These are phyloP conservation scores for Cladosporium colombiae DNA, from an alignment of 2,329 filamentous ascomycete species.

Conservation along the genomic window DNA sequence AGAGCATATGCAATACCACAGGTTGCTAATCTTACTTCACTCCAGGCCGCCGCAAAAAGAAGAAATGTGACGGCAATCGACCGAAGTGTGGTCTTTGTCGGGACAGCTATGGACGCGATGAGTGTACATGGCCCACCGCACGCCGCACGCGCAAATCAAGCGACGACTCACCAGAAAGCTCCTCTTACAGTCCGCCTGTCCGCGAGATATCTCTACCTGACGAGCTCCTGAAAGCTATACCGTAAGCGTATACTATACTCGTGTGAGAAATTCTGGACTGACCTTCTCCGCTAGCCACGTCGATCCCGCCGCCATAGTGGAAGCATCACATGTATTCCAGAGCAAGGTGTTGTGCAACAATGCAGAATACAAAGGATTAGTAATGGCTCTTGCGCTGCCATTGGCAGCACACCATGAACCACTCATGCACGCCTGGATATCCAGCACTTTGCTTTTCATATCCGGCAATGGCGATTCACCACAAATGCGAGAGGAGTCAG, in stretches of 20 bases:
- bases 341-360: conserved; percentile 22
- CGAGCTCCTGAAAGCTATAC: conserved; percentile 17
- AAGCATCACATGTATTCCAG: conserved; percentile 23
- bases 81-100: conserved; percentile 26
- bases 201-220: conserved; percentile 1
- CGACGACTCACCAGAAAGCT: conserved; percentile 2
- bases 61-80: conserved; percentile 26
- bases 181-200: background rate
- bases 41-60: conserved; percentile 28
- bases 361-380: conserved; percentile 20
- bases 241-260: conserved; percentile 18
- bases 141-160: background rate
- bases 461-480: background rate
- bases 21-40: background rate
- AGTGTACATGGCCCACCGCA: conserved; percentile 21
- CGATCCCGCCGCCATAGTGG: conserved; percentile 17
- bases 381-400: conserved; percentile 22
- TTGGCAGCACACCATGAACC: conserved; percentile 21
- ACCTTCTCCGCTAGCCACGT: conserved; percentile 8
- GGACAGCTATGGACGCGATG: conserved; percentile 24
- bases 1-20: background rate
- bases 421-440: conserved; percentile 26
- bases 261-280: background rate
- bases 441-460: conserved; percentile 22
- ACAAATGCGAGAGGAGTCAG: conserved; percentile 20